A percentile compares a stretch with the other conserved stretches of the same genome.
These are phyloP conservation scores for Agaricus blazei DNA, from an alignment of 768 basidiomycete genomes.

Conservation along the genomic window DNA sequence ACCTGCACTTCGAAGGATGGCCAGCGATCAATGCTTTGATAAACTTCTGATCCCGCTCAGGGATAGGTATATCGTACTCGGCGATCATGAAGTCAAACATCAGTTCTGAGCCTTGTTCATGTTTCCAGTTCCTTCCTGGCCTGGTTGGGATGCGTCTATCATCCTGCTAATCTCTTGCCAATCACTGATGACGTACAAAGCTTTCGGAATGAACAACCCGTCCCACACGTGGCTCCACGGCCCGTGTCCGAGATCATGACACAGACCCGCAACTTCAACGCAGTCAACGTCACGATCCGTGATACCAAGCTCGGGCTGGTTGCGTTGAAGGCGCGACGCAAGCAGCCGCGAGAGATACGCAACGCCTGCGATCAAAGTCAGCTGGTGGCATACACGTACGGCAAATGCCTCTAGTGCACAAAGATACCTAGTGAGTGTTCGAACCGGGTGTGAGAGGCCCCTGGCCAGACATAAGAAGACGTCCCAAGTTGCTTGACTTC, in stretches of 20 bases:
- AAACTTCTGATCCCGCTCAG: constrained; percentile 45
- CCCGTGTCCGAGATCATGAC: constrained; percentile 83
- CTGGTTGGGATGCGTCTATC: constrained; percentile 23
- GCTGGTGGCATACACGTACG: not conserved
- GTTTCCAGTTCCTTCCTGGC: constrained; percentile 52
- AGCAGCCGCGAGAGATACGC: constrained; percentile 67
- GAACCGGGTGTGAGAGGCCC: constrained; percentile 77
- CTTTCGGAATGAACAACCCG: constrained; percentile 59
- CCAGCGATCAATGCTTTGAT: constrained; percentile 81
- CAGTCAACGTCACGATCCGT: constrained; percentile 70
- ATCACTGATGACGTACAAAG: constrained; percentile 41
- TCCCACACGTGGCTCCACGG: constrained; percentile 90
- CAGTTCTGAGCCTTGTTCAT: constrained; percentile 77
- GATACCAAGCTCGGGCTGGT: constrained; percentile 60
- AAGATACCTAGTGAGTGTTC: constrained; percentile 73
- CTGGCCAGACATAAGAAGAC: constrained; percentile 70
- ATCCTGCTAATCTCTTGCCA: not conserved
- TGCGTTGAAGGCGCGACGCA: constrained; percentile 47
- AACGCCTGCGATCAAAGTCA: constrained; percentile 47
- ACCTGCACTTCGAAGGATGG: constrained; percentile 47
- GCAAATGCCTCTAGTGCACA: constrained; percentile 6
- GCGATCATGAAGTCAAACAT: constrained; percentile 71
- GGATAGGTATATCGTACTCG: constrained; percentile 47
- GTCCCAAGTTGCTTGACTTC: constrained; percentile 79
- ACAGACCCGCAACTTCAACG: constrained; percentile 75